phyloP scores from a whole-genome alignment of 306 rosid species.

The Cicer arietinum region DNA sequence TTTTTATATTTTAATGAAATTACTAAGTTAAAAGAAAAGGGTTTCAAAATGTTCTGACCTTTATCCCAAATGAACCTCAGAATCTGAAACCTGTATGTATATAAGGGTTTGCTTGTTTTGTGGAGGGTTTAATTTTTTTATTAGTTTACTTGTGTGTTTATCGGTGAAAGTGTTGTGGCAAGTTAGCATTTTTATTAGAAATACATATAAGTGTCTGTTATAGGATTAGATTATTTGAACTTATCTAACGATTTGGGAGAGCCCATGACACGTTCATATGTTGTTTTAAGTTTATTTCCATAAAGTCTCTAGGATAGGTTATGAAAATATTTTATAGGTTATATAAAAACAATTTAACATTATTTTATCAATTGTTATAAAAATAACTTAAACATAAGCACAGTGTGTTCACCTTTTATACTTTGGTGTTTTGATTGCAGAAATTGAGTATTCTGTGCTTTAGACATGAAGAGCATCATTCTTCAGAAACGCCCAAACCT shows the following conservation, averaged over 20 bases:
- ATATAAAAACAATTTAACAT: too few relatives aligned
- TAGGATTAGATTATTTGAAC: too few relatives aligned
- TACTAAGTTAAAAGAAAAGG: background rate
- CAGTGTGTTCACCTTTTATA: background rate
- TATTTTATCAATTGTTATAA: too few relatives aligned
- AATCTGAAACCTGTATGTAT: background rate
- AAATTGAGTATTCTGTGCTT: constrained; percentile 75
- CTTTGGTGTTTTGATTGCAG: constrained; percentile 53
- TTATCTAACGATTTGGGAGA: too few relatives aligned
- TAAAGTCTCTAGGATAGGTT: too few relatives aligned
- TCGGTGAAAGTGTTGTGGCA: constrained; percentile 3
- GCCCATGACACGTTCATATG: too few relatives aligned
- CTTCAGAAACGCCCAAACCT: constrained; percentile 65
- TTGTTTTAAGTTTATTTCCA: too few relatives aligned
- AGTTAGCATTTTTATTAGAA: background rate
- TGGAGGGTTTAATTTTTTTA: constrained; percentile 18
- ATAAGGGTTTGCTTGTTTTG: background rate
- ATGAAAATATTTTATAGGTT: too few relatives aligned
- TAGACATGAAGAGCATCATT: constrained; percentile 64
- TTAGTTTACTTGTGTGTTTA: constrained; percentile 2
- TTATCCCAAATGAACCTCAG: constrained; percentile 6
- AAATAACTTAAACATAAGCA: too few relatives aligned
- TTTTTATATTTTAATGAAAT: background rate
- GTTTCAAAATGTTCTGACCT: constrained; percentile 1
- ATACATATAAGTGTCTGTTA: background rate